A percentile compares a stretch with the other conserved stretches of the same genome.
These are phyloP conservation scores for Plasmodium fragile DNA, from an alignment of 169 alveolate genomes.

Conservation along the genomic window DNA sequence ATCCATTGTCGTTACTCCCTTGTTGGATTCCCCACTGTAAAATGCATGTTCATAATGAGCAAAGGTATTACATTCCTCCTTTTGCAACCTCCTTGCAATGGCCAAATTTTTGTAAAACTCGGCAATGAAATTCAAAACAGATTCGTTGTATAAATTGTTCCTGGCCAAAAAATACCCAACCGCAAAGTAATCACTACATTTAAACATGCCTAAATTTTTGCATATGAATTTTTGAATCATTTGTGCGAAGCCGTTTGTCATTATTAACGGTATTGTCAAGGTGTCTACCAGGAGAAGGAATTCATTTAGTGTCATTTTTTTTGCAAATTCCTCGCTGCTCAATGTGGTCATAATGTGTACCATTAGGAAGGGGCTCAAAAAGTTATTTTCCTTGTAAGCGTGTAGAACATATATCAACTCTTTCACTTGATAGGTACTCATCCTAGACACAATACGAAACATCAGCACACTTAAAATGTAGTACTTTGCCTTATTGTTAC, in stretches of 20 bases:
- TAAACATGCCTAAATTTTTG: not conserved
- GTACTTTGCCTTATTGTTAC: conserved; percentile 44
- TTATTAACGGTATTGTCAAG: conserved; percentile 51
- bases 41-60: not conserved
- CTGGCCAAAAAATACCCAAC: conserved; percentile 60
- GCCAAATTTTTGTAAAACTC: conserved; percentile 20
- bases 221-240: conserved; percentile 9
- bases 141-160: conserved; percentile 44
- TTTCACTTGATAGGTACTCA: conserved; percentile 33
- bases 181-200: conserved; percentile 12
- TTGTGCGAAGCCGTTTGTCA: conserved; percentile 18
- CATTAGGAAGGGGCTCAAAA: conserved; percentile 58
- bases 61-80: not conserved
- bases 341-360: conserved; percentile 20
- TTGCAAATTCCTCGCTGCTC: not conserved
- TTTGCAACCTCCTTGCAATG: not conserved
- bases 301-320: conserved; percentile 35
- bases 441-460: conserved; percentile 13
- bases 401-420: conserved; percentile 58
- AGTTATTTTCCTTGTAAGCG: conserved; percentile 36
- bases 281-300: conserved; percentile 40
- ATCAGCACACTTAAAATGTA: conserved; percentile 38
- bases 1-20: not conserved
- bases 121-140: conserved; percentile 10
- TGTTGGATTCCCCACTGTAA: not conserved